Conservation (phyloP, 2,329 filamentous ascomycete species). For the Tolypocladium sp. region DNA sequence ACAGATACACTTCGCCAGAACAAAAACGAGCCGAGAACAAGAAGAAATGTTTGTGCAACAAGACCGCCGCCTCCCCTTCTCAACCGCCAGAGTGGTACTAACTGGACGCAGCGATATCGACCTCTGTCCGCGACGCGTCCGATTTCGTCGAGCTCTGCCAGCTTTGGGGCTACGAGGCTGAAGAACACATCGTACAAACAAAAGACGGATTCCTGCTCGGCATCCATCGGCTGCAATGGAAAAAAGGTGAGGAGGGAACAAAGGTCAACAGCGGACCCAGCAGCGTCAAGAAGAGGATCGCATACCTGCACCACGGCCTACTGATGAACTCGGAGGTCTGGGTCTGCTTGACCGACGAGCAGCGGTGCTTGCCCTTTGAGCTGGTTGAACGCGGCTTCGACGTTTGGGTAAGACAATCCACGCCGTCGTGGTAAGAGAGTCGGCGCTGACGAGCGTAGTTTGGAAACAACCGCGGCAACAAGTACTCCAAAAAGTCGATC, state of each 20-base stretch:
- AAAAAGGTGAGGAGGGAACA: conserved; percentile 68
- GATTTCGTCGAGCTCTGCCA: conserved; percentile 94
- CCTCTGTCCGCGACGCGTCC: conserved; percentile 72
- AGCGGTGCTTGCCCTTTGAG: conserved; percentile 80
- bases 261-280: conserved; percentile 65
- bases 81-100: background rate
- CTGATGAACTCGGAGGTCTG: conserved; percentile 99
- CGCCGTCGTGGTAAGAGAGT: background rate
- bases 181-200: conserved; percentile 94
- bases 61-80: background rate
- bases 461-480: conserved; percentile 96
- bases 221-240: conserved; percentile 77
- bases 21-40: conserved; percentile 58
- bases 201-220: conserved; percentile 89
- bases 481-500: conserved; percentile 94
- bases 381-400: conserved; percentile 89
- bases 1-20: conserved; percentile 62
- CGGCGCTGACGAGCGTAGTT: conserved; percentile 43
- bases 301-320: conserved; percentile 91
- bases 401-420: conserved; percentile 61
- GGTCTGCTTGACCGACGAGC: conserved; percentile 82
- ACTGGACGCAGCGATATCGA: conserved; percentile 47
- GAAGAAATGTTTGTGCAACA: conserved; percentile 46
- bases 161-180: conserved; percentile 83
- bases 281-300: conserved; percentile 70